Evolutionary conservation across 169 alveolate genomes (phyloP), one percentile per base, ranked within the genome.

Genomic region (Plasmodium sp.): DNA sequence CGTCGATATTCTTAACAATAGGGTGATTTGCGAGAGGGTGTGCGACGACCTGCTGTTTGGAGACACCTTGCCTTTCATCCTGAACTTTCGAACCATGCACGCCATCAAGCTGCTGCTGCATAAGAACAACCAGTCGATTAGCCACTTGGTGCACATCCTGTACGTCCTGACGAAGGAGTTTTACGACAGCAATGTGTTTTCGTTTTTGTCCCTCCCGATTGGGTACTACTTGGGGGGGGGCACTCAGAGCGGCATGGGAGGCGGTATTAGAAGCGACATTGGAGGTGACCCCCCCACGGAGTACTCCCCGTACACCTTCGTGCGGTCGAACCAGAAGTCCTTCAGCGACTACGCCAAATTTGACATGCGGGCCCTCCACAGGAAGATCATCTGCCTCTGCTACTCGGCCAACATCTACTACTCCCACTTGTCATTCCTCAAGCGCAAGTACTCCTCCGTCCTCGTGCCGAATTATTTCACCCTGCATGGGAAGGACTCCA

Each of bases 111-210:
- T 86, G 22, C 71, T 86, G 16, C 33, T 86, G 45, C 81, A 86
- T 79, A 86, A 86, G 81, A 86, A 86, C n/a, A 86, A 86, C 45
- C 94, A 86, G 58, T 86, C 94, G 6, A 79, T 86, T 54, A 86
- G 94, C 18, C 94, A 86, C 33, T 58, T 86, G 71, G 45, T 86
- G 9, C 88, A 86, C 67, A 86, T 86, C 12, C 81, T 86, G 6
- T 86, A 86, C 74, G 79, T 86, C 27, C 45, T 86, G 36, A 86
- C 94, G 16, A 86, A 86, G 71, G 94, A 86, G 62, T 86, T 71
- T 79, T 86, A 86, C 41, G 94, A 86, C 31, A 86, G 79, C 41
- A 86, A 86, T 27, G 22, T 86, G n/a, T 58, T 86, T 9, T 86
- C 94, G 9, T 86, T 86, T 22, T 79, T 86, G 48, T 75, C 88